These are phyloP conservation scores for Danielozyma ontarioensis DNA, from an alignment of 805 yeast genomes.

Conservation along the genomic window DNA sequence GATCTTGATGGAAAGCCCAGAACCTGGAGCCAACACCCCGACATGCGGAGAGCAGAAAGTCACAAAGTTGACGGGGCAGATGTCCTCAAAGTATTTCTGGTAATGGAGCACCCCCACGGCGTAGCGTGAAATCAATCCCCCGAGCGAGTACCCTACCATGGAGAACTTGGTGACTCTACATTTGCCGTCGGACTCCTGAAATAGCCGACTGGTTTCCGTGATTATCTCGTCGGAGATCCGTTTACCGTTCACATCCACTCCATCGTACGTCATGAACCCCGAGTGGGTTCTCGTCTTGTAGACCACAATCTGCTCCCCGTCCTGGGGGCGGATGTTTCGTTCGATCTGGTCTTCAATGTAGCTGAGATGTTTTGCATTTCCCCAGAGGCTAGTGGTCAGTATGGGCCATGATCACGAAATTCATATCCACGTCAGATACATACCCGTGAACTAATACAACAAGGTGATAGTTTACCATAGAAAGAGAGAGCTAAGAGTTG, in stretches of 20 bases:
- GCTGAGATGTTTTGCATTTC: conserved; percentile 61
- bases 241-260: conserved; percentile 78
- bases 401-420: conserved; percentile 2
- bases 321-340: conserved; percentile 16
- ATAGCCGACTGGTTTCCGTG: conserved; percentile 13
- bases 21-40: conserved; percentile 54
- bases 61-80: conserved; percentile 56
- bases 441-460: conserved; percentile 74
- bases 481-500: too few relatives aligned
- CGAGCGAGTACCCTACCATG: conserved; percentile 82
- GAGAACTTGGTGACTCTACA: conserved; percentile 58
- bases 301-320: conserved; percentile 27
- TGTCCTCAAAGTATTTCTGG: conserved; percentile 45
- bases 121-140: conserved; percentile 80
- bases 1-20: conserved; percentile 34
- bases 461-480: conserved; percentile 45
- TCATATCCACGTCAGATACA: conserved; percentile 15
- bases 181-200: conserved; percentile 7
- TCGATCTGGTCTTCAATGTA: conserved; percentile 50
- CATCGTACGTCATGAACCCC: conserved; percentile 80
- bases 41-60: conserved; percentile 56
- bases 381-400: conserved; percentile 55
- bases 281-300: conserved; percentile 57
- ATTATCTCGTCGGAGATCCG: conserved; percentile 66
- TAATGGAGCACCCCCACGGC: conserved; percentile 66